These are phyloP conservation scores for Cytospora paraplurivora DNA, from an alignment of 2,329 filamentous ascomycete genomes.

Conservation along the genomic window DNA sequence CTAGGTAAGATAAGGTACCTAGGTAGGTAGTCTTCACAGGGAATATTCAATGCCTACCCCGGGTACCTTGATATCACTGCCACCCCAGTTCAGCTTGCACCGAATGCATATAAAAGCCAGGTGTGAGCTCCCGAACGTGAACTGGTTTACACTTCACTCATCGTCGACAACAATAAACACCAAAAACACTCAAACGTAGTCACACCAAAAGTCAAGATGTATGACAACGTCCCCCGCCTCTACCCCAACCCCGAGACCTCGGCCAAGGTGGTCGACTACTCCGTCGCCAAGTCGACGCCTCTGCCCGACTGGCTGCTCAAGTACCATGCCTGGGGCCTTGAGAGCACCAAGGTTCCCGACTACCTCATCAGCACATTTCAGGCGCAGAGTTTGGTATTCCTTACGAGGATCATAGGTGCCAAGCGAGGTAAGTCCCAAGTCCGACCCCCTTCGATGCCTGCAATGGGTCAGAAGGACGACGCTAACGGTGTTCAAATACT, in stretches of 20 bases:
- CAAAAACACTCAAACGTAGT: not conserved
- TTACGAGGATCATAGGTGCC: conserved; percentile 45
- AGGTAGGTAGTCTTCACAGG: no score
- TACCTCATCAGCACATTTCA: conserved; percentile 35
- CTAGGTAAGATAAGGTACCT: no score
- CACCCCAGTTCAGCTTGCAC: no score
- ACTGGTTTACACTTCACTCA: no score
- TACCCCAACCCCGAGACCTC: conserved; percentile 47
- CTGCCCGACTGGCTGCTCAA: conserved; percentile 46
- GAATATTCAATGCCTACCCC: no score
- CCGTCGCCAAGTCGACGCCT: conserved; percentile 44
- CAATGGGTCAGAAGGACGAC: not conserved
- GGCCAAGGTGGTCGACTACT: conserved; percentile 44
- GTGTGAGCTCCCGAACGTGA: not conserved
- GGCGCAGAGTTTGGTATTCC: conserved; percentile 38
- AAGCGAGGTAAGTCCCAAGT: conserved; percentile 29
- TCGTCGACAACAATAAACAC: no score
- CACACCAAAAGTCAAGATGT: conserved; percentile 37
- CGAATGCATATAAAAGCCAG: not conserved
- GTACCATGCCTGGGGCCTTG: conserved; percentile 42
- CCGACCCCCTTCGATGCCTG: not conserved
- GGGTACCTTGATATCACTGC: no score
- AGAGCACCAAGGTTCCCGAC: conserved; percentile 29
- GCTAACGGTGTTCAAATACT: not conserved
- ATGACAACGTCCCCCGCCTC: conserved; percentile 42